phyloP scores from a whole-genome alignment of 371 early-diverging fungal species.

The Mortierella sp. region DNA sequence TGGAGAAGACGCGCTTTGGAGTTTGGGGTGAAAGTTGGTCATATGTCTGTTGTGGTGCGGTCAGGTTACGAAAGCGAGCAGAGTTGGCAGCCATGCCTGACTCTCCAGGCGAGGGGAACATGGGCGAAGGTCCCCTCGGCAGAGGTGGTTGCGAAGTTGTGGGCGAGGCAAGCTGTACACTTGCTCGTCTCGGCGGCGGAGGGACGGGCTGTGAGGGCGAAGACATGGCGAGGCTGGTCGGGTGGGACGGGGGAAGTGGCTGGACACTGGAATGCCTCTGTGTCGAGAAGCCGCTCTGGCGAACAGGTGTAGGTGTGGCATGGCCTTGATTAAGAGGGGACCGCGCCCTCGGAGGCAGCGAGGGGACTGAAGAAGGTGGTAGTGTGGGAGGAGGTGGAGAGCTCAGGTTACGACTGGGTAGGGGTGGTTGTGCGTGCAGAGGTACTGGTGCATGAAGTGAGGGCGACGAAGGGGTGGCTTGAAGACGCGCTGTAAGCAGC shows the following conservation, averaged over 20 bases:
- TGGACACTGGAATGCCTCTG: slow-evolving; percentile 33
- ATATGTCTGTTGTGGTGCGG: slow-evolving; percentile 41
- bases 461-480: slow-evolving; percentile 21
- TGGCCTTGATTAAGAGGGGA: slow-evolving; percentile 40
- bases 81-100: slow-evolving; percentile 35
- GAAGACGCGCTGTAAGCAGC: slow-evolving; percentile 43
- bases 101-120: slow-evolving; percentile 37
- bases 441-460: slow-evolving; percentile 43
- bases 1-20: slow-evolving; percentile 41
- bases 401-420: too few species aligned
- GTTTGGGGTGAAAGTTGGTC: slow-evolving; percentile 32
- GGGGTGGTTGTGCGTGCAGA: slow-evolving; percentile 16
- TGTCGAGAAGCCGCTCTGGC: slow-evolving; percentile 26
- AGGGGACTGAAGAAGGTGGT: slow-evolving; percentile 11
- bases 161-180: slow-evolving; percentile 34
- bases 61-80: slow-evolving; percentile 45
- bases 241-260: slow-evolving; percentile 21
- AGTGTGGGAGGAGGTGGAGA: slow-evolving; percentile 30
- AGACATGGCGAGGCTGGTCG: slow-evolving; percentile 22
- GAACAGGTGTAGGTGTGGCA: slow-evolving; percentile 24
- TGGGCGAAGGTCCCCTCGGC: slow-evolving; percentile 38
- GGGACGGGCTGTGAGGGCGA: slow-evolving; percentile 38
- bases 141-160: slow-evolving; percentile 13
- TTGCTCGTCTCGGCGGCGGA: slow-evolving; percentile 47
- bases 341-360: slow-evolving; percentile 43